Evolutionary conservation across 306 rosid genomes (phyloP).

Genomic region (Fragaria nilgerrensis): DNA sequence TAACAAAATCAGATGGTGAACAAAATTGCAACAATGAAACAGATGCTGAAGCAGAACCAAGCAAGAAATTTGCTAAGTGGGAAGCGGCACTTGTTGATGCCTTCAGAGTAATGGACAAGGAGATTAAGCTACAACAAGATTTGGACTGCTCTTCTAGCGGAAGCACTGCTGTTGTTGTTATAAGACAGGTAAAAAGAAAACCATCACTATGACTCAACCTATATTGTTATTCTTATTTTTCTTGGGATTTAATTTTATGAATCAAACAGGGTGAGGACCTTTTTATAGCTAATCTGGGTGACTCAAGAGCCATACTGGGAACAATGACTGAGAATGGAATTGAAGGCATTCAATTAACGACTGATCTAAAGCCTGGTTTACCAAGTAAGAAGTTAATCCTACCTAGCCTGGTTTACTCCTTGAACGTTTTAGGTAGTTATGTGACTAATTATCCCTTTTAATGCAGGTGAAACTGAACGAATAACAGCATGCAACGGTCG

Average conservation of each 20-base stretch:
- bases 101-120: conserved; percentile 69
- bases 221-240: not conserved
- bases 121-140: conserved; percentile 53
- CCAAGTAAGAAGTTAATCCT: conserved; percentile 42
- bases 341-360: conserved; percentile 55
- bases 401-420: not conserved
- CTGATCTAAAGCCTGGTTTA: conserved; percentile 70
- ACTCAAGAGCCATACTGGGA: conserved; percentile 81
- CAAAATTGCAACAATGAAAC: not conserved
- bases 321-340: conserved; percentile 43
- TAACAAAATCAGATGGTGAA: conserved; percentile 12
- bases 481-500: conserved; percentile 59
- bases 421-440: not conserved
- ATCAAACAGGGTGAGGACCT: conserved; percentile 55
- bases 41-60: conserved; percentile 11
- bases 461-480: conserved; percentile 59
- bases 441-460: not conserved
- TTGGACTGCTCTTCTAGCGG: conserved; percentile 64
- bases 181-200: conserved; percentile 47
- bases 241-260: not conserved
- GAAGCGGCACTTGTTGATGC: conserved; percentile 46
- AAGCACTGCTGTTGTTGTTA: conserved; percentile 59
- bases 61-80: conserved; percentile 34
- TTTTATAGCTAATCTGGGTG: conserved; percentile 73
- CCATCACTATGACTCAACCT: too few species aligned